Evolutionary conservation across 2,329 filamentous ascomycete genomes (phyloP).

Genomic region (Neopestalotiopsis rosae): DNA sequence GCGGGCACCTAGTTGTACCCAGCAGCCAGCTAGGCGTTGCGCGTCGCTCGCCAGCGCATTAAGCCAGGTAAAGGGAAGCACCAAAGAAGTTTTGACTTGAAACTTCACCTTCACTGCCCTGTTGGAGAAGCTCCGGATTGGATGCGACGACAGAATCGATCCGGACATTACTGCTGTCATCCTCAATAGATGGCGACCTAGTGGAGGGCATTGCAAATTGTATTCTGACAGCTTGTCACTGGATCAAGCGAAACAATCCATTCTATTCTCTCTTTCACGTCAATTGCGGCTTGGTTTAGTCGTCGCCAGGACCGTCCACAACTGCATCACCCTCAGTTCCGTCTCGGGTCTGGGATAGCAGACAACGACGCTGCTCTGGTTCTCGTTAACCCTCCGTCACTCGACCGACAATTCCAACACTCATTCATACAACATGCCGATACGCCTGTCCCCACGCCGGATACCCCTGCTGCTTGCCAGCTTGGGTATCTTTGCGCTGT

Average conservation of each 20-base stretch:
- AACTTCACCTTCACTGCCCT: neutral
- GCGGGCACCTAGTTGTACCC: neutral
- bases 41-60: neutral
- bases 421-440: conserved; percentile 45
- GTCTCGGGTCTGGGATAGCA: neutral
- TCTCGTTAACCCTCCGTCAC: neutral
- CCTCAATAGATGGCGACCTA: neutral
- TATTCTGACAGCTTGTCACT: neutral
- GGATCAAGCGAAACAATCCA: neutral
- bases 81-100: neutral
- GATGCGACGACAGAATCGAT: neutral
- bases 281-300: neutral
- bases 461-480: conserved; percentile 56
- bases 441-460: conserved; percentile 58
- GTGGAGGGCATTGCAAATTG: neutral
- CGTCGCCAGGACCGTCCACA: neutral
- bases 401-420: neutral
- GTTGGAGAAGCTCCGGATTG: neutral
- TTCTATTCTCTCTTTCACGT: neutral
- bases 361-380: neutral
- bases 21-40: neutral
- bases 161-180: neutral
- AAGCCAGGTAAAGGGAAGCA: neutral
- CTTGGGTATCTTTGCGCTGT: conserved; percentile 58
- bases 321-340: neutral